Base-by-base conservation (phyloP, 139 green algal genomes). In the Asterochloris erici region DNA sequence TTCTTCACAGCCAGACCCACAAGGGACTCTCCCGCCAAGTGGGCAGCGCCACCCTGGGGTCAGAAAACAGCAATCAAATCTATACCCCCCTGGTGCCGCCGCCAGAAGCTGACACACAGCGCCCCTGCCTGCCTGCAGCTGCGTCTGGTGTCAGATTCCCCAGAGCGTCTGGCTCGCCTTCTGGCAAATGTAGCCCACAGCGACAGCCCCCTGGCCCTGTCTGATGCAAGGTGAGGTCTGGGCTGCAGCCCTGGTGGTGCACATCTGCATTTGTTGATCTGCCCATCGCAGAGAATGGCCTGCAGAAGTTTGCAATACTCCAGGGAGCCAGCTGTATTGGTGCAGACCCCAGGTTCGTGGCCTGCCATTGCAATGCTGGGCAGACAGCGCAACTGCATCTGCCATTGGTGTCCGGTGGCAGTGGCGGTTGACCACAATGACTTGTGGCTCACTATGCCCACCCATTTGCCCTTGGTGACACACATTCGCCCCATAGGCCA, bases 141-240 rank as follows among this genome's bases (percentile, higher is more conserved):
- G 63, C 77, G 77, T 16, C 77, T 81, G 9, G 69, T 81, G 38
- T 74, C 63, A 21, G 77, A 81, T 63, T 81, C 77, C 9, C 77
- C 77, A 63, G 77, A 81, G 63, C 27, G 77, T 19, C 77, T 81
- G 14, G 63, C 61, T 24, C 73, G 68, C 62, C 77, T 81, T n/a
- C 23, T 81, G 27, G 63, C 77, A 74, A 63, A 62, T 27, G 77
- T 80, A 12, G 76, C 38, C 47, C 14, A 24, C 21, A 69, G 16
- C 38, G 76, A 80, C n/a, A 21, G 12, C 38, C 60, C 68, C 47
- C 60, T 60, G 12, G 60, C 76, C 23, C 68, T 61, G 60, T 60
- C 60, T 11, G 68, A 61, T 14, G 27, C 29, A 19, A 79, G 24
- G 74, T 79, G 24, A 79, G 38, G 17, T 26, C 66, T 71, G 17